phyloP scores from a whole-genome alignment of 306 rosid species.

The Sphenostylis stenocarpa region DNA sequence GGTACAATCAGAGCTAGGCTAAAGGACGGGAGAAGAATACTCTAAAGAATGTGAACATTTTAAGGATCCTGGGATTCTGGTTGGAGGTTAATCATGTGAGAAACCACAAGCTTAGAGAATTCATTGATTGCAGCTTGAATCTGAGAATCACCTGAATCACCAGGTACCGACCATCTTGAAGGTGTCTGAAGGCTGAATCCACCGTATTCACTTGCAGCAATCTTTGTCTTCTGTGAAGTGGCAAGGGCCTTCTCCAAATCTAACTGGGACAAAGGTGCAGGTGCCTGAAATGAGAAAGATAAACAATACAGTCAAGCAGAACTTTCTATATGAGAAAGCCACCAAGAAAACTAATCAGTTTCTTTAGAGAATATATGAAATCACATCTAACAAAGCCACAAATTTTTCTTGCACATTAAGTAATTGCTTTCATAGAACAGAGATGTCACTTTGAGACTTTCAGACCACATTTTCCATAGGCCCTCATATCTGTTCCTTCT shows the following conservation, averaged over 20 bases:
- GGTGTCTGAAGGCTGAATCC: conserved; percentile 54
- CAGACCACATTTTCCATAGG: too few relatives aligned
- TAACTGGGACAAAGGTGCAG: conserved; percentile 61
- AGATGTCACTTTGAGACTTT: not conserved
- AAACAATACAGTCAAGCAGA: not conserved
- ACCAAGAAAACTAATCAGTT: conserved; percentile 11
- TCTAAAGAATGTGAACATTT: conserved; percentile 29
- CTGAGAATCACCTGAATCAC: conserved; percentile 65
- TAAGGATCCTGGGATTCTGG: conserved; percentile 63
- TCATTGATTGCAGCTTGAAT: conserved; percentile 79
- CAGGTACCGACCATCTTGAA: conserved; percentile 45
- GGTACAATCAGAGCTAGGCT: conserved; percentile 35
- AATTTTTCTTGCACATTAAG: not conserved
- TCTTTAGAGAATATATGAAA: conserved; percentile 8
- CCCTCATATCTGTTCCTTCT: too few relatives aligned
- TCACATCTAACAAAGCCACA: not conserved
- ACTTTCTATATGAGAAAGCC: not conserved
- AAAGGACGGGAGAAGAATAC: conserved; percentile 16
- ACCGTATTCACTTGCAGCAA: conserved; percentile 77
- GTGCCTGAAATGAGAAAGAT: conserved; percentile 50
- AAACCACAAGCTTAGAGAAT: conserved; percentile 72
- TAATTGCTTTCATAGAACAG: conserved; percentile 11
- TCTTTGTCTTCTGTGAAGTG: conserved; percentile 73
- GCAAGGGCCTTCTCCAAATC: conserved; percentile 75
- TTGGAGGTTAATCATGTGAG: conserved; percentile 75